Evolutionary conservation across 2,329 filamentous ascomycete species (phyloP).

Genomic region (Sclerotinia spermophila): DNA sequence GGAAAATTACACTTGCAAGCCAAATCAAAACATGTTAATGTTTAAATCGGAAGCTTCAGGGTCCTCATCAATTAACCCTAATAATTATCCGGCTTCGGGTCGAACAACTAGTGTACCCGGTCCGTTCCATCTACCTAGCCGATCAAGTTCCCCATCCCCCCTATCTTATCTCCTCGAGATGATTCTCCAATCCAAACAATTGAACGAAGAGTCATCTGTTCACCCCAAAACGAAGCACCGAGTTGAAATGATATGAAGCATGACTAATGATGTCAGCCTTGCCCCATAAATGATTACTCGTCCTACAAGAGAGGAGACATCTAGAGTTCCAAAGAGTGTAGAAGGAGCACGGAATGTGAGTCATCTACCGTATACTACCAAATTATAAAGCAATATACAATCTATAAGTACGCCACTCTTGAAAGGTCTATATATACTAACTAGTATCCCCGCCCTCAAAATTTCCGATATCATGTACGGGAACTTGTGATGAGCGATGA

Average conservation of each 20-base stretch:
- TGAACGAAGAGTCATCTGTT: neutral
- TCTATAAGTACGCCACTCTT: neutral
- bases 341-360: neutral
- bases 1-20: neutral
- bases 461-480: neutral
- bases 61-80: neutral
- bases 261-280: neutral
- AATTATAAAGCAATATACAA: neutral
- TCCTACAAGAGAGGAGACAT: too few species aligned
- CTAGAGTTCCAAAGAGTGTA: neutral
- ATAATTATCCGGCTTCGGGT: neutral
- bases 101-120: neutral
- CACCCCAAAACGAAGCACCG: neutral
- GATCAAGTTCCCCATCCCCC: neutral
- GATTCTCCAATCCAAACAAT: neutral
- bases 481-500: neutral
- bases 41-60: neutral
- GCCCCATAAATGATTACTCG: neutral
- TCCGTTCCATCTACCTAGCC: neutral
- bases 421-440: neutral
- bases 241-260: neutral
- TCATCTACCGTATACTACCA: conserved; percentile 1
- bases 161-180: neutral
- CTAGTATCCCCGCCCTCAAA: conserved; percentile 1
- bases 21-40: neutral